phyloP scores from a whole-genome alignment of 23 red algal genomes.

The Gracilaria caudata region DNA sequence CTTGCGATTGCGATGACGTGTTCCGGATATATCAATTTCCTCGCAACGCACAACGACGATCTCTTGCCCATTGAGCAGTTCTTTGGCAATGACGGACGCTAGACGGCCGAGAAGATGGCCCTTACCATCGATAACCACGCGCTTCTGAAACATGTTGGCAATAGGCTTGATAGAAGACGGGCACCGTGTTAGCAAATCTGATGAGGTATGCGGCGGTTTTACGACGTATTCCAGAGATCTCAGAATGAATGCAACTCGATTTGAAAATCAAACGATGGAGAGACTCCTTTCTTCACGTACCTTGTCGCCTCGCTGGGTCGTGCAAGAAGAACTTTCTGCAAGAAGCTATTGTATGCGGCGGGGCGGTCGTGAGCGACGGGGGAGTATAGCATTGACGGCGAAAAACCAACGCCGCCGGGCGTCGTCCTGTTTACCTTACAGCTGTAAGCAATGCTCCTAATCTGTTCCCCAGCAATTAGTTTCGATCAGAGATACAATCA shows the following conservation, averaged over 20 bases:
- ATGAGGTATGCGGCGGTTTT: neutral
- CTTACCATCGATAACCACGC: slow-evolving; percentile 84
- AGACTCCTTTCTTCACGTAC: neutral
- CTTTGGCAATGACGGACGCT: slow-evolving; percentile 92
- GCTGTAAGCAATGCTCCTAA: neutral
- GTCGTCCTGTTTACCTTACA: slow-evolving; percentile 8
- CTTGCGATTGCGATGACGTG: slow-evolving; percentile 86
- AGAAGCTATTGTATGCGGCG: neutral
- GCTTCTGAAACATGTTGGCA: slow-evolving; percentile 80
- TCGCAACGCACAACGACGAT: slow-evolving; percentile 97
- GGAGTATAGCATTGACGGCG: neutral
- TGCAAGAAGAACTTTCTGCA: neutral
- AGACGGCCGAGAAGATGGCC: slow-evolving; percentile 96
- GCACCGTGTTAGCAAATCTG: neutral
- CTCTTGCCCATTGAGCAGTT: slow-evolving; percentile 93
- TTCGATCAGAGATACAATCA: neutral
- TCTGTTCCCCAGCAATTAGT: too few relatives aligned
- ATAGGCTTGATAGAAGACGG: neutral
- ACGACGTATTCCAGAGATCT: neutral
- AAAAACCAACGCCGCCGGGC: neutral
- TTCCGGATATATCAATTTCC: slow-evolving; percentile 91
- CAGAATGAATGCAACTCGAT: neutral
- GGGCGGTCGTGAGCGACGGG: neutral
- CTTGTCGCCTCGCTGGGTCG: neutral
- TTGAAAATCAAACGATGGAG: neutral